Evolutionary conservation across 202 grass and related monocot species (phyloP).

Genomic region (Sporobolus alterniflorus): DNA sequence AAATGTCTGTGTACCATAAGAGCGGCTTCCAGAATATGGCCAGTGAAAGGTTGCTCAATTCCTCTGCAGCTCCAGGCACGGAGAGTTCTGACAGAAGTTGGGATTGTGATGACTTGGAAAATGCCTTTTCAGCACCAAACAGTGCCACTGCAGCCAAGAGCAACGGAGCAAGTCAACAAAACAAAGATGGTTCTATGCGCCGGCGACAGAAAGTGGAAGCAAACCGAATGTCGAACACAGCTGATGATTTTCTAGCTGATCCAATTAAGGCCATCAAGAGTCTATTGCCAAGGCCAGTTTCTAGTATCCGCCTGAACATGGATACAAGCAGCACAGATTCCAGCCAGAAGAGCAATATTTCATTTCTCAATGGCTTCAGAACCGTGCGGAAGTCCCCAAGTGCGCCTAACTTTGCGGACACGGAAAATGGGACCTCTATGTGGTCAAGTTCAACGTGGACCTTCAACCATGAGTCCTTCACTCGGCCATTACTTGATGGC

Average conservation of each 20-base stretch:
- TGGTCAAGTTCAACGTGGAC: constrained; percentile 57
- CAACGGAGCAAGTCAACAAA: constrained; percentile 24
- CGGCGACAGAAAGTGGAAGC: constrained; percentile 66
- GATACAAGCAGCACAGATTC: constrained; percentile 13
- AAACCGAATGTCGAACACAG: constrained; percentile 17
- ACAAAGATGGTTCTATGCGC: constrained; percentile 53
- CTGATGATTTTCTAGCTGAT: constrained; percentile 15
- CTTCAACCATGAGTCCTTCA: constrained; percentile 59
- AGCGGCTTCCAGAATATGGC: background rate
- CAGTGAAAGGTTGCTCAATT: constrained; percentile 20
- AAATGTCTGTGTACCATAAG: constrained; percentile 69
- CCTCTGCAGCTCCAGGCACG: background rate
- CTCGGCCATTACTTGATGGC: constrained; percentile 57
- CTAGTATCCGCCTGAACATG: constrained; percentile 25
- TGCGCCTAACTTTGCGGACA: constrained; percentile 50
- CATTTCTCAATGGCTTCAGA: constrained; percentile 45
- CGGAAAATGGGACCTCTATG: constrained; percentile 31
- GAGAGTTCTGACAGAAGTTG: background rate
- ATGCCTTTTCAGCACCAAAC: constrained; percentile 4
- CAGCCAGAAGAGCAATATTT: constrained; percentile 9
- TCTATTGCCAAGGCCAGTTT: constrained; percentile 45
- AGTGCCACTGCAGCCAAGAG: background rate
- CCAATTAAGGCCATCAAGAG: constrained; percentile 50
- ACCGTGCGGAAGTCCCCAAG: constrained; percentile 71
- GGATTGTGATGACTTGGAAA: background rate